Evolutionary conservation across 169 alveolate genomes (phyloP), one percentile per base, ranked within the genome.

Genomic region (Cystoisospora suis): DNA sequence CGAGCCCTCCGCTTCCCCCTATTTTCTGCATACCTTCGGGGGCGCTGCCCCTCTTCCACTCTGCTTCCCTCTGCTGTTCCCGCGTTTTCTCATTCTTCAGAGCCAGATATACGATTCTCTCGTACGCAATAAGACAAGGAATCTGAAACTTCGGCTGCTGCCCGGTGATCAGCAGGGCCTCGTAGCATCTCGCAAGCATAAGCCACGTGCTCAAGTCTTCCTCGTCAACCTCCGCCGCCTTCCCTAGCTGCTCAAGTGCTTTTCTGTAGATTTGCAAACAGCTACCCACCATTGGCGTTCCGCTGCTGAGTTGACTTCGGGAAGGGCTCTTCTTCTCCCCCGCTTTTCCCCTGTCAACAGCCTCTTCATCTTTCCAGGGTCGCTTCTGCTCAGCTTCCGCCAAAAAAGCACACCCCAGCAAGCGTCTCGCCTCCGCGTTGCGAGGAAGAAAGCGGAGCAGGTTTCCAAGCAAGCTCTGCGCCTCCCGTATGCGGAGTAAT

Each of bases 131-230:
- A 2, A 72, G 3, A 17, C 83, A 72, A 34, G 83, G 83, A n/a
- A 46, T 15, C 36, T 40, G 83, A 27, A 38, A 72, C 38, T 56
- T 46, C 46, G 53, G 58, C 23, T 72, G 58, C 32, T 72, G 83
- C 29, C 36, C 83, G 56, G 83, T 38, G 15, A 40, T 38, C 3
- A 72, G n/a, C 3, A 72, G 53, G 38, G 83, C 0, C 32, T 72
- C 83, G 83, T 72, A 72, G 56, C 83, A 72, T 3, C 83, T 46
- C 3, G 83, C 83, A 34, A 72, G 83, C 23, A 72, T 46, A 29
- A 72, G 15, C 83, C 46, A 72, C 36, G 83, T 72, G 56, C 20
- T 38, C 2, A 53, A 38, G 83, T 72, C 83, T 34, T 34, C 46
- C 42, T 34, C 56, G 56, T 72, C 32, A 46, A 38, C 83, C 23